Evolutionary conservation across 805 yeast genomes (phyloP), one percentile per base, ranked within the genome.

Genomic region (Cyberlindnera americana): DNA sequence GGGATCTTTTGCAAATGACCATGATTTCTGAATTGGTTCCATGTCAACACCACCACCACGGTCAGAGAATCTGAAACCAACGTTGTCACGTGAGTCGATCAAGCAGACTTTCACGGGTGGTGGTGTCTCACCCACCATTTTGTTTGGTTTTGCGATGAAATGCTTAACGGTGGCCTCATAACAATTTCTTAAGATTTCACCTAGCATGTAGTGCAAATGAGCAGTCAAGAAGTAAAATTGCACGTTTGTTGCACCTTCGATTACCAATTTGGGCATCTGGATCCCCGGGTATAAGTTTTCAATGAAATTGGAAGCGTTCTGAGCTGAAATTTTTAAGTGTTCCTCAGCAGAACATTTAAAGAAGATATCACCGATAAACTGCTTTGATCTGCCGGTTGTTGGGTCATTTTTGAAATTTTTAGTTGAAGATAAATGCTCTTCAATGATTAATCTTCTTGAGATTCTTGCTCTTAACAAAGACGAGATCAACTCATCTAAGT

Each of bases 101-200:
- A 91, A 75, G 8, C 88, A 78, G 13, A 91, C 83, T n/a, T 64
- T 66, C n/a, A 91, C 78, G 0, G 95, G 87, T 1, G 83, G 81
- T 3, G 88, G 79, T 36, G 67, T 66, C 6, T 60, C 56, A 6
- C 57, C 48, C 35, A 65, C 64, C 22, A 50, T 50, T 19, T 63
- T 53, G 34, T 61, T 49, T 4, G 59, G 46, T 21, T 6, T 21
- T 15, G 44, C 51, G 6, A 71, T 53, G 40, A 66, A 70, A 31
- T 67, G 65, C 32, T 68, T 68, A 38, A 87, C 75, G 0, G 95
- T 84, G 0, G 95, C 91, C 56, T 87, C 95, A 50, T 78, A 75
- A 4, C 95, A 77, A 57, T 93, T 91, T 48, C 97, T 72, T 42
- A 93, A 64, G 26, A 91, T 81, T 61, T 91, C 98, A 17, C 96